Conservation (phyloP, 169 alveolate species). For the Babesia ovis region DNA sequence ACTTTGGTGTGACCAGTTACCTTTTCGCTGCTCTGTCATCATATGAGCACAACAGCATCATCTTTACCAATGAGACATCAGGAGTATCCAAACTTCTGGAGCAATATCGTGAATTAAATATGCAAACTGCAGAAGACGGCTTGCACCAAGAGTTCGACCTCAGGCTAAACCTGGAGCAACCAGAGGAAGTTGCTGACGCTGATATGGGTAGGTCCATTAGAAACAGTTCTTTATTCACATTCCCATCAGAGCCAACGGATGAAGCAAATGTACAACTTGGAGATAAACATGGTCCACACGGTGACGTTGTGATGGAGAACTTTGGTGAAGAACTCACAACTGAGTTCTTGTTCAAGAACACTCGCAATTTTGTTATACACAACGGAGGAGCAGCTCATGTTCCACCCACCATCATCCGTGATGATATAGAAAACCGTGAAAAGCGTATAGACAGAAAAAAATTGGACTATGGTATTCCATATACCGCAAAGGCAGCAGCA, state of each 20-base stretch:
- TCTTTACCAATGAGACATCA: conserved; percentile 22
- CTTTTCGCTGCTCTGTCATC: conserved; percentile 53
- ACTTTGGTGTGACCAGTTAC: conserved; percentile 55
- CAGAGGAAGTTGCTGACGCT: conserved; percentile 2
- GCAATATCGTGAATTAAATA: background rate
- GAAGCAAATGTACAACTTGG: background rate
- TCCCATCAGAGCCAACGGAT: background rate
- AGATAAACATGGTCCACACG: background rate
- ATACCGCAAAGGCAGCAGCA: background rate
- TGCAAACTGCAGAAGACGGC: background rate
- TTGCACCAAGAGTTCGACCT: conserved; percentile 13
- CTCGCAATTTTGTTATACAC: background rate
- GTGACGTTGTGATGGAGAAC: background rate
- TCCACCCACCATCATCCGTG: conserved; percentile 3
- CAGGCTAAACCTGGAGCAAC: conserved; percentile 16
- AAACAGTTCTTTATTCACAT: background rate
- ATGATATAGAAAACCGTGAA: conserved; percentile 8
- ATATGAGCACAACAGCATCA: conserved; percentile 28
- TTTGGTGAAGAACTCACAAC: conserved; percentile 10
- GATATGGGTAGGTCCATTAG: no score
- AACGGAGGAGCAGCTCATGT: conserved; percentile 1
- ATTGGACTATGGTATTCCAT: conserved; percentile 32
- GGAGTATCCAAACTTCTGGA: conserved; percentile 7
- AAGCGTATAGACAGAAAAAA: background rate
- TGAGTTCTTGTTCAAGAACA: conserved; percentile 3